phyloP scores from a whole-genome alignment of 192 early-diverging fungal species.

The Backusella tarrabulga region DNA sequence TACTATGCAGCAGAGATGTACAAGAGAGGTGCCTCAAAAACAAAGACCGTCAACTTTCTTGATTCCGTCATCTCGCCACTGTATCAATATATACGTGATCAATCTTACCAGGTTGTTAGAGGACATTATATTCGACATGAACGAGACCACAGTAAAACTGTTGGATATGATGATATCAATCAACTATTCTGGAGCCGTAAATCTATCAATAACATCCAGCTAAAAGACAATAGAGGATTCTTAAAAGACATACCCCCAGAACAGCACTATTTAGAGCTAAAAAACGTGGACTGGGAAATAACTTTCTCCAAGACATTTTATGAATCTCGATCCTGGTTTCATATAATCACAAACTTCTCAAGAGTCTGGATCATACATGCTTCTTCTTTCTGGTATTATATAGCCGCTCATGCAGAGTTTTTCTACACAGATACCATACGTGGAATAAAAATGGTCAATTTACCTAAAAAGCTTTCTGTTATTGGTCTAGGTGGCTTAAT shows the following conservation, averaged over 20 bases:
- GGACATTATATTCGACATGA: slow-evolving; percentile 62
- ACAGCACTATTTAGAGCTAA: slow-evolving; percentile 53
- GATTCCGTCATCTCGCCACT: slow-evolving; percentile 58
- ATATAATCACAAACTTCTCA: slow-evolving; percentile 66
- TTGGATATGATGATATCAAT: slow-evolving; percentile 74
- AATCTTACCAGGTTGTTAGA: slow-evolving; percentile 57
- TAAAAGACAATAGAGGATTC: slow-evolving; percentile 44
- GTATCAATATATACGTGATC: slow-evolving; percentile 63
- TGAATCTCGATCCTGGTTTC: slow-evolving; percentile 65
- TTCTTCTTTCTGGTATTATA: slow-evolving; percentile 68
- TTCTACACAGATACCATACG: slow-evolving; percentile 37
- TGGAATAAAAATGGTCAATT: neutral
- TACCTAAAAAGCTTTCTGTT: slow-evolving; percentile 43
- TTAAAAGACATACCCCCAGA: slow-evolving; percentile 53
- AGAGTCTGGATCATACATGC: slow-evolving; percentile 74
- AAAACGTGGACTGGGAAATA: slow-evolving; percentile 56
- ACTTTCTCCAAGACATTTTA: slow-evolving; percentile 67
- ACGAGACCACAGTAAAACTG: slow-evolving; percentile 61
- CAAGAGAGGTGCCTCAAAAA: slow-evolving; percentile 10
- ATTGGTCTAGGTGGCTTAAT: slow-evolving; percentile 55
- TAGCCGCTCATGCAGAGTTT: slow-evolving; percentile 58
- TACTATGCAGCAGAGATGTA: slow-evolving; percentile 58
- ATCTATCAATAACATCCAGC: slow-evolving; percentile 44
- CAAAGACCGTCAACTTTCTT: slow-evolving; percentile 41
- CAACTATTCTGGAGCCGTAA: slow-evolving; percentile 68